These are phyloP conservation scores for Umbelopsis sp. DNA, from an alignment of 371 early-diverging fungal genomes.

Conservation along the genomic window DNA sequence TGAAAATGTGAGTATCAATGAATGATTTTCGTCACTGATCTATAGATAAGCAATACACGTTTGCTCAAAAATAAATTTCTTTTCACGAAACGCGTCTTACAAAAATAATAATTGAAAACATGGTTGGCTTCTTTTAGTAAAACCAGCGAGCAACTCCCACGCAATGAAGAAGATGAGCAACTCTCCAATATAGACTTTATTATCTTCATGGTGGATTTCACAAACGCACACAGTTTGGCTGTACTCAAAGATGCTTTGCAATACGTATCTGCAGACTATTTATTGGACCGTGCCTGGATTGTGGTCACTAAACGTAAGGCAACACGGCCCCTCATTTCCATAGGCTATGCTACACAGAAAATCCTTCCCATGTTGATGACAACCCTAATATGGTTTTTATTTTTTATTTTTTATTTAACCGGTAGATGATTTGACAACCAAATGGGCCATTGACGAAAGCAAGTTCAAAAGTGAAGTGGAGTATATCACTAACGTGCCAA, in stretches of 20 bases:
- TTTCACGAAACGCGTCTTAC: not conserved
- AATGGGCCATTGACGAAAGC: conserved; percentile 25
- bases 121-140: not conserved
- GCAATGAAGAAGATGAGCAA: conserved; percentile 17
- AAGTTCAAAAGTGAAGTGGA: conserved; percentile 18
- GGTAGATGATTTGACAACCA: conserved; percentile 29
- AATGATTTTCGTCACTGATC: not conserved
- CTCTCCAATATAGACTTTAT: conserved; percentile 24
- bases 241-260: conserved; percentile 23
- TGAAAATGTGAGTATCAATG: conserved; percentile 31
- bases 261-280: conserved; percentile 23
- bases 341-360: not conserved
- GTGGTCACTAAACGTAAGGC: conserved; percentile 39
- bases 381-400: not conserved
- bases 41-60: not conserved
- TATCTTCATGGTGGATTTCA: conserved; percentile 39
- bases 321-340: not conserved
- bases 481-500: conserved; percentile 21
- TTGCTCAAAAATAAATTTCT: not conserved
- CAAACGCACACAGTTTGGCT: conserved; percentile 25
- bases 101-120: not conserved
- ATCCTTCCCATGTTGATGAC: not conserved
- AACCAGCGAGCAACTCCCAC: conserved; percentile 14
- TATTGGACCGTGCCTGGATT: conserved; percentile 29
- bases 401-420: too few species aligned